Percentiles rank a stretch among this genome's conserved stretches.
These are phyloP conservation scores for Colletotrichum theobromicola DNA, from an alignment of 2,329 filamentous ascomycete species.

Conservation along the genomic window DNA sequence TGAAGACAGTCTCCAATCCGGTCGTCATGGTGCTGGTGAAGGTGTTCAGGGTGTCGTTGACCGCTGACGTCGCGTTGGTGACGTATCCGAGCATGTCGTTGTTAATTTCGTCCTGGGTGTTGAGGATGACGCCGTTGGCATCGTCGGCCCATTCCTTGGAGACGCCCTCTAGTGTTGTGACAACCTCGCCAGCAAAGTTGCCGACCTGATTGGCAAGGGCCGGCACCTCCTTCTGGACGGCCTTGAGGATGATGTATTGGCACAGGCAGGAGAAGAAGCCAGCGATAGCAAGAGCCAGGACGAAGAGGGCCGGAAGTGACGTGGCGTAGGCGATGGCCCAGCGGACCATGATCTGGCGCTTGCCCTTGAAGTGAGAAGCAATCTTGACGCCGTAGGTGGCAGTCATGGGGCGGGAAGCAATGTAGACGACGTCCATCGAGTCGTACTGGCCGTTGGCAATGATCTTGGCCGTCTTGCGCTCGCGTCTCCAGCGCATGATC, in stretches of 20 bases:
- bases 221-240: constrained; percentile 78
- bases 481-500: constrained; percentile 75
- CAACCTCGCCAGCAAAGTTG: constrained; percentile 79
- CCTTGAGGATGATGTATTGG: constrained; percentile 78
- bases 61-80: constrained; percentile 77
- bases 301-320: constrained; percentile 81
- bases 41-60: constrained; percentile 84
- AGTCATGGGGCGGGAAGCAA: constrained; percentile 81
- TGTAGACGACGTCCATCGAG: constrained; percentile 86
- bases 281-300: constrained; percentile 81
- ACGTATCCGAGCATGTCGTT: constrained; percentile 87
- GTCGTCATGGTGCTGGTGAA: constrained; percentile 81
- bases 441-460: constrained; percentile 73
- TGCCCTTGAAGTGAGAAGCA: constrained; percentile 66
- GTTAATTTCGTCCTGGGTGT: constrained; percentile 81
- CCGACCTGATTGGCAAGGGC: constrained; percentile 76
- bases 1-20: constrained; percentile 79
- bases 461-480: constrained; percentile 72
- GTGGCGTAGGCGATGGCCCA: constrained; percentile 92
- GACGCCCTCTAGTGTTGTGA: constrained; percentile 72
- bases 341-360: constrained; percentile 74
- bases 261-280: constrained; percentile 84
- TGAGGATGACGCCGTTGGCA: constrained; percentile 74
- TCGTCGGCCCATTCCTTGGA: constrained; percentile 78
- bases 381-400: constrained; percentile 74